Base-by-base conservation (phyloP, 306 rosid species). In the Dalbergia cultrata region DNA sequence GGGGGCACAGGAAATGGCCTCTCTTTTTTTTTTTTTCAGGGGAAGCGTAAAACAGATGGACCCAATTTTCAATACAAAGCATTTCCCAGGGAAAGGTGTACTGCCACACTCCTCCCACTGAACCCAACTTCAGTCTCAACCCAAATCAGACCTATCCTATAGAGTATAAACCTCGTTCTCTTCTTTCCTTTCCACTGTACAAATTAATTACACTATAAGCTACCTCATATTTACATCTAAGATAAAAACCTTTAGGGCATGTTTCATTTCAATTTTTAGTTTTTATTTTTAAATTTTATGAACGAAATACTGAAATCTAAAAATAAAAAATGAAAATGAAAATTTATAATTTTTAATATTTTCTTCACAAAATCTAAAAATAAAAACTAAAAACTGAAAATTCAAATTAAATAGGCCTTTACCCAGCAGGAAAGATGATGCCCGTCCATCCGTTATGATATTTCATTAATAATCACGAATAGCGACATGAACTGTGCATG, bases 221-320 rank as follows among this genome's bases (percentile, higher is more conserved):
- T 80, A 82, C 64, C 83, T 81, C 88, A 81, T 76, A 90, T 91
- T 67, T 91, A 86, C 92, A 93, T 79, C 64, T 43, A 83, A 76
- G 52, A 16, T 54, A 2, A 17, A 17, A 63, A n/a, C n/a, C n/a
- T n/a, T n/a, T n/a, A n/a, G n/a, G n/a, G n/a, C n/a, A n/a, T n/a
- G n/a, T n/a, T n/a, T n/a, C n/a, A n/a, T n/a, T n/a, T n/a, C n/a
- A n/a, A n/a, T n/a, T n/a, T n/a, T n/a, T n/a, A n/a, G n/a, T n/a
- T n/a, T n/a, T n/a, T n/a, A n/a, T n/a, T n/a, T n/a, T n/a, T n/a
- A n/a, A n/a, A n/a, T n/a, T n/a, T n/a, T n/a, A n/a, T n/a, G n/a
- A n/a, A n/a, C n/a, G n/a, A n/a, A n/a, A n/a, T n/a, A n/a, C n/a
- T n/a, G n/a, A n/a, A n/a, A n/a, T n/a, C n/a, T n/a, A n/a, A n/a